Percentiles rank a stretch among this genome's conserved stretches.
These are phyloP conservation scores for Fraxinus albicans DNA, from an alignment of 305 asterid genomes.

Conservation along the genomic window DNA sequence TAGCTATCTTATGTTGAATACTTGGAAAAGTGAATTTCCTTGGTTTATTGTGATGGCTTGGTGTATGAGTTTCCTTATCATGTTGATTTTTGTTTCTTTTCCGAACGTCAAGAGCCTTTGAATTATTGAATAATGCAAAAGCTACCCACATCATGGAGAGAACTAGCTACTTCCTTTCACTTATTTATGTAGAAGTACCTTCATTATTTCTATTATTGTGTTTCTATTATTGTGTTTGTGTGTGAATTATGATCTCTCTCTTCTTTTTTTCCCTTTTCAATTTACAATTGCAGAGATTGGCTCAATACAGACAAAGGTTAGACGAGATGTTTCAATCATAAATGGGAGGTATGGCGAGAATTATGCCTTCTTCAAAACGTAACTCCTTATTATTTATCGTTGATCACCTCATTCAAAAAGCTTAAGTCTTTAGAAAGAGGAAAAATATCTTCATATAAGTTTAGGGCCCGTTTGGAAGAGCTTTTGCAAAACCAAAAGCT, in stretches of 20 bases:
- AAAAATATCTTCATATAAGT: not conserved
- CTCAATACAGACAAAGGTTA: conserved; percentile 76
- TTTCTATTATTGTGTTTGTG: not conserved
- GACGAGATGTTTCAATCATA: conserved; percentile 60
- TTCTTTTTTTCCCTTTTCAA: not conserved
- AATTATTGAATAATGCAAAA: not conserved
- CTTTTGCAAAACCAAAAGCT: not conserved
- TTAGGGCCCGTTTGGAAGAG: not conserved
- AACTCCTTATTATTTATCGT: not conserved
- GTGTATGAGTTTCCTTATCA: not conserved
- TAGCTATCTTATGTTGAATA: not conserved
- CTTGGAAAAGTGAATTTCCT: not conserved
- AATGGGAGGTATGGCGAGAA: conserved; percentile 12
- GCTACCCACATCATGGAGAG: not conserved
- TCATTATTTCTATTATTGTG: not conserved
- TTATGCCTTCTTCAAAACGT: not conserved
- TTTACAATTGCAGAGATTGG: conserved; percentile 58
- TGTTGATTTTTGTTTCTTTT: not conserved
- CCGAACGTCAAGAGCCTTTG: not conserved
- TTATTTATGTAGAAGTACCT: not conserved
- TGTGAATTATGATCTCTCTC: not conserved
- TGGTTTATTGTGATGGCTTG: not conserved
- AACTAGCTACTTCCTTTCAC: not conserved
- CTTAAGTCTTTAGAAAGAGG: not conserved
- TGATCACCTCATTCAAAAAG: not conserved